Percentiles rank a stretch among this genome's conserved stretches.
These are phyloP conservation scores for Alternaria brassicae DNA, from an alignment of 2,329 filamentous ascomycete genomes.

Conservation along the genomic window DNA sequence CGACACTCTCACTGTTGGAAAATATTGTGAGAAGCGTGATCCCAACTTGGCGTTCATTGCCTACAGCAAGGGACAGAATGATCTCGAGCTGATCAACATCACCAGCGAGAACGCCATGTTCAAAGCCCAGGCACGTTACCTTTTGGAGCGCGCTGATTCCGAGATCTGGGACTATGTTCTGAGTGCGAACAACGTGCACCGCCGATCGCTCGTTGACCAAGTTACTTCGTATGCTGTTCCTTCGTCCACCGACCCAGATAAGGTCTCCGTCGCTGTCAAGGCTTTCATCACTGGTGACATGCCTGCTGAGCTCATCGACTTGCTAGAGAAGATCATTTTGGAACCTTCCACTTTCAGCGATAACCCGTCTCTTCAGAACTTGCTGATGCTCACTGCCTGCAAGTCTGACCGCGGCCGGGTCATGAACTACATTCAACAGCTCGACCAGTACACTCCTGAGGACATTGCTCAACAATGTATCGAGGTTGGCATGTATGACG, in stretches of 20 bases:
- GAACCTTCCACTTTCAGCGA: conserved; percentile 99
- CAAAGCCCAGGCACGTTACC: conserved; percentile 93
- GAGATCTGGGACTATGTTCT: conserved; percentile 97
- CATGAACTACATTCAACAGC: conserved; percentile 93
- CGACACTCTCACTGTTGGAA: conserved; percentile 88
- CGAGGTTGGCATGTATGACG: conserved; percentile 91
- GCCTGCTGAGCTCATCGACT: conserved; percentile 92
- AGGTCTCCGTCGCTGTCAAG: conserved; percentile 92
- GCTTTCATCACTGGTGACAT: conserved; percentile 91
- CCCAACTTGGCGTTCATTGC: conserved; percentile 94
- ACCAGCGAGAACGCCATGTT: conserved; percentile 99
- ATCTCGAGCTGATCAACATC: conserved; percentile 94
- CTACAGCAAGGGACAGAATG: conserved; percentile 96
- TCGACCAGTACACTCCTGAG: conserved; percentile 87
- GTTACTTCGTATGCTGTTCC: conserved; percentile 95
- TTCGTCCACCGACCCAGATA: conserved; percentile 81
- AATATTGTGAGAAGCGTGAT: conserved; percentile 98
- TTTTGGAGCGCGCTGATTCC: conserved; percentile 84
- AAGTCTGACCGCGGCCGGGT: conserved; percentile 95
- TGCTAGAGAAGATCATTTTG: conserved; percentile 98
- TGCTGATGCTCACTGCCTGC: conserved; percentile 93
- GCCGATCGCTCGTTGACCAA: conserved; percentile 92
- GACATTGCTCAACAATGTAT: conserved; percentile 95
- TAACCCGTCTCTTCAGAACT: conserved; percentile 93
- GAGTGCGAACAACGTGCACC: conserved; percentile 93